Base-by-base conservation (phyloP, 306 rosid genomes). In the Luffa acutangula region DNA sequence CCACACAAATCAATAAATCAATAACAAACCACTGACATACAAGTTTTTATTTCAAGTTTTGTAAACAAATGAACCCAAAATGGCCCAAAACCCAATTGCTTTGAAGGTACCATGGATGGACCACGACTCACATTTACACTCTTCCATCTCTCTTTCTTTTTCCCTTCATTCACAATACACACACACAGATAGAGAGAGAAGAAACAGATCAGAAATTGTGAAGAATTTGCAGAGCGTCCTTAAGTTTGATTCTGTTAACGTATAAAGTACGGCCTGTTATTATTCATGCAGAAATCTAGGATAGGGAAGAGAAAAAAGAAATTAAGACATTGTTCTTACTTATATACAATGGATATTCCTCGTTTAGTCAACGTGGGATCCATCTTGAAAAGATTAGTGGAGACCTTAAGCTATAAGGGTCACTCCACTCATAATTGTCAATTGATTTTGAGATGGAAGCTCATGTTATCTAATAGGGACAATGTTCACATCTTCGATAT, bases 21-120 rank as follows among this genome's bases (percentile, higher is more conserved):
- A 41, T 67, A 67, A 67, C 75, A 67, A 67, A 42, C 75, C 75
- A 67, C 75, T 65, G 73, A 65, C 73, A 65, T 65, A 39, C 17
- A 53, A 25, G 0, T 37, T 7, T 36, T 2, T 14, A 7, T 25
- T 58, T 58, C 14, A 33, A 58, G 65, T 58, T 21, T 8, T 9
- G 37, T 58, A 20, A 9, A 33, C 65, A 21, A 18, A 7, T 18
- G 62, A 56, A 56, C n/a, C 3, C 5, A 58, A 58, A 58, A 21
- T 56, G 62, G 4, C 1, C 25, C 6, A 36, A 21, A 58, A 58
- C 36, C 2, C 64, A 58, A 21, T 20, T 58, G 64, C 21, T 58
- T 58, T 21, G 31, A 2, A 17, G 59, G 59, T 53, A 5, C 21
- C 8, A 53, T 53, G 63, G 36, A 58, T 58, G 65, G 65, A 58